Evolutionary conservation across 495 filamentous ascomycete species (phyloP).

Genomic region (Lophium mytilinum): DNA sequence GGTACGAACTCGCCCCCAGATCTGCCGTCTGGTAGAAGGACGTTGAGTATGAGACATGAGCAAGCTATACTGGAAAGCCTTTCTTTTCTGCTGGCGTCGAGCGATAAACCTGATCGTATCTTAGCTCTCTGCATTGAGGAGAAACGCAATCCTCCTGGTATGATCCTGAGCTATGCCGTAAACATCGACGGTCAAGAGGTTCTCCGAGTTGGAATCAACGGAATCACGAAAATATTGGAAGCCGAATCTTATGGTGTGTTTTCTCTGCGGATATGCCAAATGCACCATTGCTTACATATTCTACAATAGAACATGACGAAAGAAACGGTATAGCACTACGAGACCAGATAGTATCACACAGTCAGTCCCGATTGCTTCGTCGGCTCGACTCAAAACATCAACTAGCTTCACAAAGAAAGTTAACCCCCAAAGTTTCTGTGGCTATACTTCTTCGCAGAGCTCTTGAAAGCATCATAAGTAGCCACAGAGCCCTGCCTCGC

Average conservation of each 20-base stretch:
- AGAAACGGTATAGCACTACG: not conserved
- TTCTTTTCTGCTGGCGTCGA: conserved; percentile 3
- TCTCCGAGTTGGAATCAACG: not conserved
- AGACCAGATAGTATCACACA: not conserved
- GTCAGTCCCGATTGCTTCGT: not conserved
- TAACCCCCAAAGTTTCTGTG: not conserved
- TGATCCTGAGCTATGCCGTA: conserved; percentile 1
- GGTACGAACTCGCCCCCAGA: not conserved
- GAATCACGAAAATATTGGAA: not conserved
- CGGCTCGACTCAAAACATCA: not conserved
- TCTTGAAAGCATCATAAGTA: not conserved
- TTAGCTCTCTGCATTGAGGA: conserved; percentile 10
- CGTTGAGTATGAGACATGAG: conserved; percentile 1
- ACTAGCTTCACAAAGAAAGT: not conserved
- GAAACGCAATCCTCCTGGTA: not conserved
- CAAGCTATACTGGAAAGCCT: conserved; percentile 3
- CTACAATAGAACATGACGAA: too few relatives aligned
- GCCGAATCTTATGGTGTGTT: not conserved
- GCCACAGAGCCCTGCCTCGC: not conserved
- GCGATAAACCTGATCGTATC: conserved; percentile 7
- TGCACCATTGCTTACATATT: too few relatives aligned
- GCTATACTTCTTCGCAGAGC: not conserved
- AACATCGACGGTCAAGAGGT: not conserved
- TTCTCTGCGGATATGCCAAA: too few relatives aligned
- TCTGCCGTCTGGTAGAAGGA: not conserved